A percentile compares a stretch with the other conserved stretches of the same genome.
phyloP scores from a whole-genome alignment of 371 early-diverging fungal species.

The Mucor circinelloides region DNA sequence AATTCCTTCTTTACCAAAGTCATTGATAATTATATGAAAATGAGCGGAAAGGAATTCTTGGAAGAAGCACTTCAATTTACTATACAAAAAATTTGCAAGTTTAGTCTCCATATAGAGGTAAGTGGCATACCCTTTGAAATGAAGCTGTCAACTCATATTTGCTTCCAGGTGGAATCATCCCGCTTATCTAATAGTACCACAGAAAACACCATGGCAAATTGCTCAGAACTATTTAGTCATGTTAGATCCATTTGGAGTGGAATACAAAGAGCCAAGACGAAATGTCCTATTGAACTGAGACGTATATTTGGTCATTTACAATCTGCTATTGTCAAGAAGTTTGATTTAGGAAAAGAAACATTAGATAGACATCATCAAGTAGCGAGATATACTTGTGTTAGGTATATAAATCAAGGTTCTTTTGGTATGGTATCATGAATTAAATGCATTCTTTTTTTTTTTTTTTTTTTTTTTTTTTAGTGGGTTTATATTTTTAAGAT shows the following conservation, averaged over 20 bases:
- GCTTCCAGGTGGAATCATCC: conserved; percentile 27
- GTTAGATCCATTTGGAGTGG: conserved; percentile 23
- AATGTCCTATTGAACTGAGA: conserved; percentile 44
- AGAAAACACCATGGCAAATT: conserved; percentile 16
- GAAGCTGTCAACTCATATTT: not conserved
- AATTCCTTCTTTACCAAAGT: conserved; percentile 80
- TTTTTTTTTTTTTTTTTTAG: conserved; percentile 34
- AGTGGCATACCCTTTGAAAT: conserved; percentile 5
- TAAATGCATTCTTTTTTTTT: not conserved
- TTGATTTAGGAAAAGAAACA: conserved; percentile 25
- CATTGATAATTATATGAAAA: conserved; percentile 81
- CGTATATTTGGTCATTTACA: conserved; percentile 59
- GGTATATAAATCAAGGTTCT: conserved; percentile 22
- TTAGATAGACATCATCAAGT: conserved; percentile 28
- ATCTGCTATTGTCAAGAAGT: conserved; percentile 32
- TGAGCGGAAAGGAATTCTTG: conserved; percentile 72
- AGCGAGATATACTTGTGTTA: conserved; percentile 53
- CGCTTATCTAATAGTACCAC: conserved; percentile 15
- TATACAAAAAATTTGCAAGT: conserved; percentile 58
- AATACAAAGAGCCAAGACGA: conserved; percentile 25
- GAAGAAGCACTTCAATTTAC: conserved; percentile 70
- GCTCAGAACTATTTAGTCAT: conserved; percentile 18
- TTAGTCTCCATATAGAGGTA: conserved; percentile 48
- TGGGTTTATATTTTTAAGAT: conserved; percentile 81
- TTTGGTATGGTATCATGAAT: not conserved